Evolutionary conservation across 2,329 filamentous ascomycete species (phyloP), one percentile per base, ranked within the genome.

Genomic region (Colletotrichum navitas): DNA sequence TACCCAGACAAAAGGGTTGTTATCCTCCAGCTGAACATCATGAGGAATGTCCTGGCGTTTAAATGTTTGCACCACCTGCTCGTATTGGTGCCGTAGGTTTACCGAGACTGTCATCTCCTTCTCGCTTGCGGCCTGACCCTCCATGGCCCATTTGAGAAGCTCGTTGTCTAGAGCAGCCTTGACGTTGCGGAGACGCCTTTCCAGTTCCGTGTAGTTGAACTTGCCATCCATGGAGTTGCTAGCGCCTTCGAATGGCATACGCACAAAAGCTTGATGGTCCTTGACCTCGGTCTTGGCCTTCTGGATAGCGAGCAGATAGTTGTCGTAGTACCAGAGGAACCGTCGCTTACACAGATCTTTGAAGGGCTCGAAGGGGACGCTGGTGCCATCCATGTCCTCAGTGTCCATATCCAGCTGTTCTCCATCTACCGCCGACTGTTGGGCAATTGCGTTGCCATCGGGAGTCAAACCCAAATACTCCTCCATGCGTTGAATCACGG

Each of bases 291-390:
- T 80, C 76, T 86, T 88, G 36, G 91, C 92, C 71, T 90, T 87
- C 47, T 90, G 86, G 63, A 97, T 91, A 1, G 92, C 88, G 4
- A 87, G 84, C 29, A 96, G 84, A 78, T 98, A 98, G 3, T 93
- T 93, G 75, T 97, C 93, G 80, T 93, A 97, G 82, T 98, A 98
- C 96, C 96, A 98, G 18, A 98, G 84, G 79, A 98, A 98, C 1
- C 95, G 90, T 47, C 93, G 91, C 82, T 98, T 98, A 86, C 92
- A 93, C 6, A 97, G 85, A 77, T 98, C 95, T 75, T 91, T 92
- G 83, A 98, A 98, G 0, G 94, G 94, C 75, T 97, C 93, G 80
- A 94, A 97, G 0, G 89, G 86, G 1, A 89, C 78, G 10, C 78
- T 81, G 0, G 81, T 79, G 51, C 92, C 90, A 18, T 89, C 88